Evolutionary conservation across 495 filamentous ascomycete species (phyloP), one percentile per base, ranked within the genome.

Genomic region (Amphirosellinia nigrospora): DNA sequence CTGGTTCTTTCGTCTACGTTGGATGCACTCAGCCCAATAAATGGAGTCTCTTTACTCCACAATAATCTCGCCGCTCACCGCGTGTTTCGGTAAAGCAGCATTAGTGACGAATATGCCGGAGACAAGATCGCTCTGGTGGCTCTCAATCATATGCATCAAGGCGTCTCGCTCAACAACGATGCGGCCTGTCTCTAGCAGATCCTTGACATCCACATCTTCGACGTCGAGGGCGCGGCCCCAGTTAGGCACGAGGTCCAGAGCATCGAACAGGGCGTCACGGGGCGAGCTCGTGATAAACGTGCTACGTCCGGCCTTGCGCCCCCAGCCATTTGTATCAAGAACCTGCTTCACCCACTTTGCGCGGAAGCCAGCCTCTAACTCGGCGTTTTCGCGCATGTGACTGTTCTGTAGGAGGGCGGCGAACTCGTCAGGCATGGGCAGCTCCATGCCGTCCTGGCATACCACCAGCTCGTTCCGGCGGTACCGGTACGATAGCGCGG

Each of bases 401-500:
- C 75, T 77, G 26, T 78, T 71, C 67, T 78, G 70, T 3, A 70
- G 50, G 13, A 83, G 64, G 3, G 38, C 28, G 8, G 55, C 55
- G 71, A 83, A 86, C 63, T 84, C 81, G 23, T 74, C 66, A 0
- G 83, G 83, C 71, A 83, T 71, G 28, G 84, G 80, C 66, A 96
- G 82, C 46, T 92, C 89, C 72, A 92, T 85, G 39, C 86, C 83
- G 72, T 91, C 90, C 70, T 94, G 89, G 71, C 96, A 87, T 56
- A 98, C 87, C 58, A 98, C 83, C 79, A 99, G 81, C 83, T 98
- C 92, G 21, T 93, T 94, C 68, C 91, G 89, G 67, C 87, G 82
- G 81, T 94, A 98, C 52, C 96, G 89, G 81, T 97, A 97, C 72
- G 91, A 94, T 66, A 99, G 86, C 1, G 96, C 96, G 41, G 91